Conservation (phyloP, 2,329 filamentous ascomycete genomes). For the Trichoderma afroharzianum region DNA sequence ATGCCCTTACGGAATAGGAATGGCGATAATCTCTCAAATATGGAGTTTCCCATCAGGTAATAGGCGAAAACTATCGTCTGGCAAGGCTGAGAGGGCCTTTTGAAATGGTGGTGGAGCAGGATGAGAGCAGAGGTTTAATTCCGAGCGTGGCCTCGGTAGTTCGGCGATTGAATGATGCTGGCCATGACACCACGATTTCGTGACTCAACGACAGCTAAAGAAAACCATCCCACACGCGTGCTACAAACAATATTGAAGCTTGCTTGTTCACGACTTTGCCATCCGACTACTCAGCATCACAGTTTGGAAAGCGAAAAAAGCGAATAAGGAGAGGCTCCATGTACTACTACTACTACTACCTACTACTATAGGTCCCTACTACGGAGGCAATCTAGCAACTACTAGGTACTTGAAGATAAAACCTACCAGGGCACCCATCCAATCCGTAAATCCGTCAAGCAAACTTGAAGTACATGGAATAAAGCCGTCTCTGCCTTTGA, state of each 20-base stretch:
- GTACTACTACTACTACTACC: not conserved
- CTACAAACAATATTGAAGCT: too few relatives aligned
- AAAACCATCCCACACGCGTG: too few relatives aligned
- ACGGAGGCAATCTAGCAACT: not conserved
- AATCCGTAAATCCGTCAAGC: not conserved
- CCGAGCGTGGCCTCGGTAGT: not conserved
- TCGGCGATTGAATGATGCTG: not conserved
- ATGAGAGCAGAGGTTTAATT: not conserved
- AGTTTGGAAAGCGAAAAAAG: not conserved
- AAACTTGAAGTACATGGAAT: not conserved
- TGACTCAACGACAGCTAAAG: too few relatives aligned
- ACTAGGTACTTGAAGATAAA: too few relatives aligned
- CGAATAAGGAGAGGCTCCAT: not conserved
- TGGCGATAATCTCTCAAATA: not conserved
- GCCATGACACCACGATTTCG: not conserved
- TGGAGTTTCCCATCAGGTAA: not conserved
- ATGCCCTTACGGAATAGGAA: not conserved
- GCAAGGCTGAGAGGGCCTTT: not conserved
- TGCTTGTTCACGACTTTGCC: too few relatives aligned
- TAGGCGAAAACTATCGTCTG: not conserved
- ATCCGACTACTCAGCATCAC: not conserved
- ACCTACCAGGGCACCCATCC: not conserved
- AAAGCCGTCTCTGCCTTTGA: not conserved
- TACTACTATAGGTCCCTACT: not conserved
- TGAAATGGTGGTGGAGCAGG: not conserved